These are phyloP conservation scores for Diaporthe velutina DNA, from an alignment of 2,329 filamentous ascomycete genomes.

Conservation along the genomic window DNA sequence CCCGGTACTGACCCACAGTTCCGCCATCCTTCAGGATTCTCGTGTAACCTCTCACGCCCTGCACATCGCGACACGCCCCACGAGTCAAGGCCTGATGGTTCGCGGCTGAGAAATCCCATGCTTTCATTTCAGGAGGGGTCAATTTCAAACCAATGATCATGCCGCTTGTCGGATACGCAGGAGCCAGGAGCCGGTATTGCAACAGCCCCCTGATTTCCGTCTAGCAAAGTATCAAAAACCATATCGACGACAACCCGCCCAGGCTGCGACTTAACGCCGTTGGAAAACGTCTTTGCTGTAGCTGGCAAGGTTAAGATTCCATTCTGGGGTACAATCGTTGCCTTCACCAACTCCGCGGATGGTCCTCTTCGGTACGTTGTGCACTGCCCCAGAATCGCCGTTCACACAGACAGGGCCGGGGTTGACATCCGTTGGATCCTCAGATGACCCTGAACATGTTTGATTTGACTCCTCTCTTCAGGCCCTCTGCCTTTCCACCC, in stretches of 20 bases:
- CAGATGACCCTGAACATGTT: conserved; percentile 84
- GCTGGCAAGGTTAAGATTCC: neutral
- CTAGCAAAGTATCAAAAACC: neutral
- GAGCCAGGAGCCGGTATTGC: neutral
- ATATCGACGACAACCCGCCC: neutral
- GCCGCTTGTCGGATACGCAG: neutral
- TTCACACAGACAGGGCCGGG: neutral
- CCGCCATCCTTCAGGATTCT: neutral
- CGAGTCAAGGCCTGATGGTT: neutral
- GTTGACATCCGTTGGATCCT: conserved; percentile 41
- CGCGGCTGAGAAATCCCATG: neutral
- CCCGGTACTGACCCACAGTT: neutral
- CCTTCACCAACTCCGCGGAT: neutral
- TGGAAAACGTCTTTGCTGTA: neutral
- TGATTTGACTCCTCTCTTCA: conserved; percentile 80
- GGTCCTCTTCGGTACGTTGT: neutral
- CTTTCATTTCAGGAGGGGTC: neutral
- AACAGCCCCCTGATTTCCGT: neutral
- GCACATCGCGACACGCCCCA: neutral
- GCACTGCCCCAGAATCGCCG: neutral
- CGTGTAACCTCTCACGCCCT: neutral
- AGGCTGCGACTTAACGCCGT: neutral
- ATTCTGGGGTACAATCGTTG: neutral
- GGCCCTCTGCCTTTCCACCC: conserved; percentile 76
- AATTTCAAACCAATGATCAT: neutral